Conservation (phyloP, 805 yeast genomes). For the Candida hungchunana region DNA sequence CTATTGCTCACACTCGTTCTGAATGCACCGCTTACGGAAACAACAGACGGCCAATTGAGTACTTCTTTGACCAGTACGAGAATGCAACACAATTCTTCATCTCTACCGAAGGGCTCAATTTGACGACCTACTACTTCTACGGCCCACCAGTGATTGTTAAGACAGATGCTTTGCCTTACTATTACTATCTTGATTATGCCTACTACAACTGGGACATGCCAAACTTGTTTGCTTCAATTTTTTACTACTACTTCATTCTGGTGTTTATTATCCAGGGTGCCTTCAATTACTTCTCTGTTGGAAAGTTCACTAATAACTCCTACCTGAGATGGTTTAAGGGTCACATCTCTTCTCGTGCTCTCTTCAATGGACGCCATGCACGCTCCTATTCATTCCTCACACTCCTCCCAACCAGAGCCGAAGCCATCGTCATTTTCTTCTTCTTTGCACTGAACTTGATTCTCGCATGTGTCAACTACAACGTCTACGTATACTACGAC, state of each 20-base stretch:
- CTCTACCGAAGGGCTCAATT: conserved; percentile 3
- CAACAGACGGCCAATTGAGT: conserved; percentile 4
- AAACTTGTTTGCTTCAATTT: conserved; percentile 25
- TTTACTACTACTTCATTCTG: conserved; percentile 35
- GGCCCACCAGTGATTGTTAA: conserved; percentile 9
- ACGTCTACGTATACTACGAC: not conserved
- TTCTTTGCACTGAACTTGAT: conserved; percentile 25
- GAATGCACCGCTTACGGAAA: conserved; percentile 1
- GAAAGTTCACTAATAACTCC: conserved; percentile 10
- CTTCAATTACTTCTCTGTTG: conserved; percentile 26
- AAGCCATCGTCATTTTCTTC: conserved; percentile 32
- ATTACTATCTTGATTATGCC: not conserved
- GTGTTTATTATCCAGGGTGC: conserved; percentile 33
- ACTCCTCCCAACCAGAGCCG: conserved; percentile 21
- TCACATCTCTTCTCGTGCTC: conserved; percentile 19
- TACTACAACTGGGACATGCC: conserved; percentile 17
- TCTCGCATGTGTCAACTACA: conserved; percentile 7
- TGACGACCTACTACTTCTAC: conserved; percentile 2
- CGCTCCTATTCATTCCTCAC: conserved; percentile 10
- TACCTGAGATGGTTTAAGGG: conserved; percentile 16
- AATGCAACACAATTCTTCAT: conserved; percentile 27
- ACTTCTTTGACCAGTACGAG: conserved; percentile 25
- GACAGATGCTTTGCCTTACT: not conserved
- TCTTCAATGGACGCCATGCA: conserved; percentile 16
- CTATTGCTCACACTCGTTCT: not conserved